A percentile compares a stretch with the other conserved stretches of the same genome.
phyloP scores from a whole-genome alignment of 1,139 yeast species.

The Kodamaea derodonti region DNA sequence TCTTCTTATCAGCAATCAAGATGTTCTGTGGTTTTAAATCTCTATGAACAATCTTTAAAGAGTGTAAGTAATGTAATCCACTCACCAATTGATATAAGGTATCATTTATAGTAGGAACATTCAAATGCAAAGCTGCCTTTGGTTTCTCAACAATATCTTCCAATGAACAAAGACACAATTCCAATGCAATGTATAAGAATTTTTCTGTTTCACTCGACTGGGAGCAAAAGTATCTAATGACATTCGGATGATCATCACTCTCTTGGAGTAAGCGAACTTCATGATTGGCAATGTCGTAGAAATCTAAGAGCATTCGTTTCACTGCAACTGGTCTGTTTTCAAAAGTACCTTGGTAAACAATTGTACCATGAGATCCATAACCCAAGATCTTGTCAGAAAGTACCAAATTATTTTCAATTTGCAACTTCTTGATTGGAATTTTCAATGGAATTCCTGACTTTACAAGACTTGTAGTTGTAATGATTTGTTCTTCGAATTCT shows the following conservation, averaged over 20 bases:
- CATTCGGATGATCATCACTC: constrained; percentile 96
- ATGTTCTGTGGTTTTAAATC: constrained; percentile 97
- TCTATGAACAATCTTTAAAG: constrained; percentile 88
- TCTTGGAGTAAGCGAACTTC: constrained; percentile 86
- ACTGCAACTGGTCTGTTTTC: constrained; percentile 95
- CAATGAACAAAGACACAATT: constrained; percentile 81
- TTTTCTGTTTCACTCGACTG: constrained; percentile 70
- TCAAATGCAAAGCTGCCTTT: constrained; percentile 15
- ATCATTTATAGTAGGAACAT: constrained; percentile 36
- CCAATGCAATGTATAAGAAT: constrained; percentile 89
- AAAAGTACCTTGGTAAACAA: constrained; percentile 85
- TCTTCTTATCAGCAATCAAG: constrained; percentile 69
- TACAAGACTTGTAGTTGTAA: constrained; percentile 28
- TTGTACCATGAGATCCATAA: constrained; percentile 96
- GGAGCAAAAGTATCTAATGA: constrained; percentile 86
- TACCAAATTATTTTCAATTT: constrained; percentile 51
- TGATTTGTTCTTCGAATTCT: constrained; percentile 15
- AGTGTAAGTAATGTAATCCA: constrained; percentile 85
- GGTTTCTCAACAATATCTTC: constrained; percentile 75
- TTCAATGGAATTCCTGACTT: constrained; percentile 17
- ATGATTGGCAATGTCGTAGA: constrained; percentile 93
- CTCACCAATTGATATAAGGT: constrained; percentile 74
- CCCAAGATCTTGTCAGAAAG: constrained; percentile 79
- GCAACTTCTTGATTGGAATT: constrained; percentile 29
- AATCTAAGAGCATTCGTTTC: constrained; percentile 87